phyloP scores from a whole-genome alignment of 2,329 filamentous ascomycete genomes.

The Cladosporium sp. region DNA sequence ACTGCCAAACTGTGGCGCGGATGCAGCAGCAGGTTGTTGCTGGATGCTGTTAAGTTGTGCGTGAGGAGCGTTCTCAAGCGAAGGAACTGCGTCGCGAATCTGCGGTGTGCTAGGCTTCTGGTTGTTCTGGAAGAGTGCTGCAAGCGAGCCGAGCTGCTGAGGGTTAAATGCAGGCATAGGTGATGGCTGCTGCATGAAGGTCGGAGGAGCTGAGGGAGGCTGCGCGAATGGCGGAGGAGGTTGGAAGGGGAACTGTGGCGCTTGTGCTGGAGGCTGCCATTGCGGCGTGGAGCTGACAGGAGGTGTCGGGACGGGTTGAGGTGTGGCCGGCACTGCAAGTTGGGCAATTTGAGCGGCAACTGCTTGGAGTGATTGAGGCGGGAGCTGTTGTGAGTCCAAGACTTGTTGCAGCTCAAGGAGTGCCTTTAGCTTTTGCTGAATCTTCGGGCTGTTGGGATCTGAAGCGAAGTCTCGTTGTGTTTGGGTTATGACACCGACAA shows the following conservation, averaged over 20 bases:
- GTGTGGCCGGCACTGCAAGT: conserved; percentile 36
- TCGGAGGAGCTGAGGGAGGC: conserved; percentile 28
- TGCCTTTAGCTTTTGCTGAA: conserved; percentile 78
- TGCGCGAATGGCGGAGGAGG: conserved; percentile 34
- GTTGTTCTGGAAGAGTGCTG: conserved; percentile 36
- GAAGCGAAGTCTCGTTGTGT: conserved; percentile 73
- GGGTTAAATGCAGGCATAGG: conserved; percentile 23
- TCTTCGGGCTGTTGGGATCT: conserved; percentile 72
- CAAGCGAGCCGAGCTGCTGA: conserved; percentile 26
- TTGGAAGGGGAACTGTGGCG: conserved; percentile 27
- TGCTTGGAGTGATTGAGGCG: conserved; percentile 66
- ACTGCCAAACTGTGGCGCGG: conserved; percentile 25
- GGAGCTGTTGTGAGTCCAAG: conserved; percentile 72
- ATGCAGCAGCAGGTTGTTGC: conserved; percentile 28
- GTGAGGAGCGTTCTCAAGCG: conserved; percentile 32
- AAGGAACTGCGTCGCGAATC: conserved; percentile 35
- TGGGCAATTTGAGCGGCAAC: conserved; percentile 65
- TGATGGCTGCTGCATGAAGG: conserved; percentile 26
- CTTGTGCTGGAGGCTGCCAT: conserved; percentile 32
- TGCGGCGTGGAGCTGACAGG: conserved; percentile 30
- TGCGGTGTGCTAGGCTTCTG: conserved; percentile 40
- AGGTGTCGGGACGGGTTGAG: conserved; percentile 13
- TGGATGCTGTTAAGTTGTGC: conserved; percentile 35
- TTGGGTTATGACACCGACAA: conserved; percentile 73
- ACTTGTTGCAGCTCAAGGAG: conserved; percentile 81